These are phyloP conservation scores for Boletus mariae DNA, from an alignment of 1,284 basidiomycete species.

Conservation along the genomic window DNA sequence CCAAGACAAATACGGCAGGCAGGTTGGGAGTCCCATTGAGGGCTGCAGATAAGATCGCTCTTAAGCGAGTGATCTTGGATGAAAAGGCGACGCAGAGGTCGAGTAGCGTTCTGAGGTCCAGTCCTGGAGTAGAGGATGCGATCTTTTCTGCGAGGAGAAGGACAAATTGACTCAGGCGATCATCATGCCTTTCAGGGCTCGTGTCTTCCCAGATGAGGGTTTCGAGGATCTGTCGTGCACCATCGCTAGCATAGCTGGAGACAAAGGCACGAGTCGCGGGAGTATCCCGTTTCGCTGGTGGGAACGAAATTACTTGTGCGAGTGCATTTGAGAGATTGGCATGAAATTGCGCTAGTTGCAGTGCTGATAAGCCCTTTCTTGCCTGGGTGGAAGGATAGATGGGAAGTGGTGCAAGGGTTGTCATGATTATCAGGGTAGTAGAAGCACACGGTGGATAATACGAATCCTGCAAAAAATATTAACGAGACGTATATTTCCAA, in stretches of 20 bases:
- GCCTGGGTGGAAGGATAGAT: conserved; percentile 52
- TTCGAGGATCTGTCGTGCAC: conserved; percentile 48
- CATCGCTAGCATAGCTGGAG: conserved; percentile 53
- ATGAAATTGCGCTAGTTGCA: conserved; percentile 48
- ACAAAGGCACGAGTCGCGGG: conserved; percentile 48
- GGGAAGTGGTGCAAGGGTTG: conserved; percentile 34
- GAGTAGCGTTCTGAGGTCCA: conserved; percentile 53
- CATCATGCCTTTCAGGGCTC: conserved; percentile 37
- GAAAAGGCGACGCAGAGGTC: conserved; percentile 62
- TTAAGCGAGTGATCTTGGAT: conserved; percentile 42
- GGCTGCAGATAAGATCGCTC: conserved; percentile 42
- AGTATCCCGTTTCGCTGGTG: conserved; percentile 44
- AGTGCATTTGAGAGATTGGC: conserved; percentile 48
- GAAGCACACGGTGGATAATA: neutral
- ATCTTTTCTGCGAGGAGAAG: conserved; percentile 57
- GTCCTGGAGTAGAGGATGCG: conserved; percentile 35
- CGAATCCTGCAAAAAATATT: neutral
- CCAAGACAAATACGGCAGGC: conserved; percentile 35
- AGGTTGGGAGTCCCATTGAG: conserved; percentile 33
- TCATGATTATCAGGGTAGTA: conserved; percentile 9
- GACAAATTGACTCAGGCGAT: conserved; percentile 46
- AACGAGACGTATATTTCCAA: neutral
- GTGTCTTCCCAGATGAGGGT: conserved; percentile 51
- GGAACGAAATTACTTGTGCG: conserved; percentile 43
- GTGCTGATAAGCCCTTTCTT: conserved; percentile 49